Percentiles rank a stretch among this genome's conserved stretches.
Evolutionary conservation across 83 land plant species (phyloP).

Genomic region (Larix sibirica): DNA sequence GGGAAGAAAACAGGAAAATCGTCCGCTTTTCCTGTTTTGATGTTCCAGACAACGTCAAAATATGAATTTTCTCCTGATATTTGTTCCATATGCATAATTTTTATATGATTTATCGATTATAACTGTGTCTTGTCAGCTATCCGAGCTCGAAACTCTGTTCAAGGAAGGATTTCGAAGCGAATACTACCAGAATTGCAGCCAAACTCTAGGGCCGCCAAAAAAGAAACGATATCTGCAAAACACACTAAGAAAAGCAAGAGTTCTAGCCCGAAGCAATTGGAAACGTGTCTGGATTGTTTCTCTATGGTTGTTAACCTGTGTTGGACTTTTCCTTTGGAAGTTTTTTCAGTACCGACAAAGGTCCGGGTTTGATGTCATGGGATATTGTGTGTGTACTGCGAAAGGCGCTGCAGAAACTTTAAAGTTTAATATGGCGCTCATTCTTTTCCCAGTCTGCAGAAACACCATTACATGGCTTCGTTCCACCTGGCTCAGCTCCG

Average conservation of each 20-base stretch:
- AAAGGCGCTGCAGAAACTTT: conserved; percentile 85
- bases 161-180: not conserved
- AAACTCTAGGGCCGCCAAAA: not conserved
- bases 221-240: not conserved
- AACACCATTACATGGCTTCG: conserved; percentile 70
- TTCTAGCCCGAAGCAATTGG: conserved; percentile 48
- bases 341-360: conserved; percentile 61
- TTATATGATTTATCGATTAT: too few relatives aligned
- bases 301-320: conserved; percentile 47
- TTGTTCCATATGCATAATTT: too few relatives aligned
- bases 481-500: conserved; percentile 17
- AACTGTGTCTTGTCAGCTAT: not conserved
- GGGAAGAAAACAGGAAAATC: too few relatives aligned
- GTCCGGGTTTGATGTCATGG: conserved; percentile 67
- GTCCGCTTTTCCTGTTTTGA: too few relatives aligned
- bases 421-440: conserved; percentile 86
- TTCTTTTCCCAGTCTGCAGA: conserved; percentile 76
- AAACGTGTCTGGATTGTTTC: conserved; percentile 53
- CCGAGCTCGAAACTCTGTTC: conserved; percentile 10
- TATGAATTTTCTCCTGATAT: too few relatives aligned
- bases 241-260: not conserved
- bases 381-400: conserved; percentile 69
- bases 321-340: conserved; percentile 69
- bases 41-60: too few relatives aligned
- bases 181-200: not conserved